Evolutionary conservation across 805 yeast species (phyloP).

Genomic region (Nakazawaea pomicola): DNA sequence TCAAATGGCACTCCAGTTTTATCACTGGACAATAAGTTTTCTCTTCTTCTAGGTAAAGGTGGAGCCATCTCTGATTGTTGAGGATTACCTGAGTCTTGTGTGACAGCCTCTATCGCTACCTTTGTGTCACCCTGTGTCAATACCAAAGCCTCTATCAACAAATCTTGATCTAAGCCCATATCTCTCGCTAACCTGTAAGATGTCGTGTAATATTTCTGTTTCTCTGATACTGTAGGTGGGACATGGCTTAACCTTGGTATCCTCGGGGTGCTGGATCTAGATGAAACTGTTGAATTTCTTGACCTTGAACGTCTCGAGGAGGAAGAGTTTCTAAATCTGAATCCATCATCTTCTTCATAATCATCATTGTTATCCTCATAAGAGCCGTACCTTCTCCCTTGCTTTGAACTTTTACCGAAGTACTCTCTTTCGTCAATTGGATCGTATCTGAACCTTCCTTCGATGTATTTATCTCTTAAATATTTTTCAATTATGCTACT

Average conservation of each 20-base stretch:
- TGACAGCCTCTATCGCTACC: slow-evolving; percentile 49
- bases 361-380: slow-evolving; percentile 1
- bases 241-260: slow-evolving; percentile 46
- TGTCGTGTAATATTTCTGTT: slow-evolving; percentile 43
- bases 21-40: slow-evolving; percentile 24
- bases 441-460: slow-evolving; percentile 52
- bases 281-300: slow-evolving; percentile 15
- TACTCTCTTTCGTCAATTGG: slow-evolving; percentile 30
- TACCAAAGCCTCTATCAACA: slow-evolving; percentile 58
- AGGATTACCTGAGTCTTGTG: slow-evolving; percentile 27
- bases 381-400: not conserved
- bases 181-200: slow-evolving; percentile 41
- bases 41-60: slow-evolving; percentile 36
- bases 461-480: slow-evolving; percentile 62
- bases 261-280: slow-evolving; percentile 9
- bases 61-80: slow-evolving; percentile 36
- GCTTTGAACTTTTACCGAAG: slow-evolving; percentile 17
- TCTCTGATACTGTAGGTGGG: slow-evolving; percentile 49
- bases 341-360: slow-evolving; percentile 12
- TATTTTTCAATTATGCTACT: slow-evolving; percentile 64
- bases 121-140: slow-evolving; percentile 55
- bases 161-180: slow-evolving; percentile 57
- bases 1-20: slow-evolving; percentile 29
- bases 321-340: slow-evolving; percentile 7
- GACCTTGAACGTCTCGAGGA: slow-evolving; percentile 9